Evolutionary conservation across 345 rosid genomes (phyloP).

Genomic region (Anastatica hierochuntica): DNA sequence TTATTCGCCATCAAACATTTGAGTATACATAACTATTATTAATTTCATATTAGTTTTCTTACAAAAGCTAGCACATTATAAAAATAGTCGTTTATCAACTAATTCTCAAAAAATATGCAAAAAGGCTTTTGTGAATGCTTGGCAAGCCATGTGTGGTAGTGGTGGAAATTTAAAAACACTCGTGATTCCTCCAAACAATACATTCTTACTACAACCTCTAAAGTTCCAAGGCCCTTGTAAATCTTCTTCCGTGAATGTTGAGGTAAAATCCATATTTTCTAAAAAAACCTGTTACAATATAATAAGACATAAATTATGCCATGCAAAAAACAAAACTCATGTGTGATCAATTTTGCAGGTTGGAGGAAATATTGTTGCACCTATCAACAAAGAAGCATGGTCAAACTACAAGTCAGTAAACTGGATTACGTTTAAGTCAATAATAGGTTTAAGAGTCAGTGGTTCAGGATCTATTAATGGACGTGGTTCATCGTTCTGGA

Average conservation of each 20-base stretch:
- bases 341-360: not conserved
- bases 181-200: conserved; percentile 24
- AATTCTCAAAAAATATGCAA: not conserved
- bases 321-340: not conserved
- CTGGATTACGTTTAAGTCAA: not conserved
- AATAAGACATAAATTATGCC: too few species aligned
- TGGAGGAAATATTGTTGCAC: conserved; percentile 8
- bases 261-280: conserved; percentile 21
- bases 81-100: not conserved
- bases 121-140: conserved; percentile 39
- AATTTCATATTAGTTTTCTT: too few species aligned
- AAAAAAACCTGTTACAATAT: too few species aligned
- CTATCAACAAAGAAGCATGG: conserved; percentile 8
- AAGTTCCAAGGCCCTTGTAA: conserved; percentile 43
- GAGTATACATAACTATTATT: too few species aligned
- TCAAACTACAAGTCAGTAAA: not conserved
- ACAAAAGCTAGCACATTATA: too few species aligned
- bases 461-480: conserved; percentile 19
- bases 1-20: too few species aligned
- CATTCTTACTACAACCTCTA: conserved; percentile 34
- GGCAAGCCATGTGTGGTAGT: conserved; percentile 29
- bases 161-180: not conserved
- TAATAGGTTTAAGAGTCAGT: not conserved
- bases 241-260: conserved; percentile 11
- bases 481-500: conserved; percentile 20